Evolutionary conservation across 352 stramenopile genomes (phyloP).

Genomic region (Hyaloperonospora brassicae): DNA sequence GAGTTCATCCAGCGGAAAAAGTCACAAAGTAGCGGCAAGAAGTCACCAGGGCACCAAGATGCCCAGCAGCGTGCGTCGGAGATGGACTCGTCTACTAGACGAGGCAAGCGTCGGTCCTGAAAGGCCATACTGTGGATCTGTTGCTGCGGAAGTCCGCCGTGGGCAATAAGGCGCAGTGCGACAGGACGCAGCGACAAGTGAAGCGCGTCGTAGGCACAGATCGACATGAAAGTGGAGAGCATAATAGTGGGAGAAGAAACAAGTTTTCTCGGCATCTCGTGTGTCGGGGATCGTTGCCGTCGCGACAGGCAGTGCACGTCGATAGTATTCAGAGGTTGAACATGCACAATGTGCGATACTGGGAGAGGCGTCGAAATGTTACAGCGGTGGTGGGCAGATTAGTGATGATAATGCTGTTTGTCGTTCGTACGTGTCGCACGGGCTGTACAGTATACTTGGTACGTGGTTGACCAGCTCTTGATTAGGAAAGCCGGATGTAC

Average conservation of each 20-base stretch:
- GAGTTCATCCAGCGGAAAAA: constrained; percentile 95
- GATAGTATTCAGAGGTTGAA: too few relatives aligned
- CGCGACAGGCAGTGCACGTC: too few relatives aligned
- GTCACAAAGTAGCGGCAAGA: constrained; percentile 39
- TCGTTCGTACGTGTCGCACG: too few relatives aligned
- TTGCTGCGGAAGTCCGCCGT: constrained; percentile 69
- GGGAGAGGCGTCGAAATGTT: too few relatives aligned
- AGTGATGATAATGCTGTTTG: too few relatives aligned
- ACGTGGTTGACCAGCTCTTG: too few relatives aligned
- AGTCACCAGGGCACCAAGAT: constrained; percentile 21
- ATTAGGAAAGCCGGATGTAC: too few relatives aligned
- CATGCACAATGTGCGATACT: too few relatives aligned
- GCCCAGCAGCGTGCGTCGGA: constrained; percentile 23
- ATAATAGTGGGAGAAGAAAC: constrained; percentile 11
- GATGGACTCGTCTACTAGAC: constrained; percentile 41
- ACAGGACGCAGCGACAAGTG: constrained; percentile 15
- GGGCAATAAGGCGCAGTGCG: constrained; percentile 24
- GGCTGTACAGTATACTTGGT: too few relatives aligned
- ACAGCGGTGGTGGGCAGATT: too few relatives aligned
- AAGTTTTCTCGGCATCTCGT: not conserved
- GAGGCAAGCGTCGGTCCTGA: constrained; percentile 50
- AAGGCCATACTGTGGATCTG: constrained; percentile 34
- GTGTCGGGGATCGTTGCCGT: too few relatives aligned
- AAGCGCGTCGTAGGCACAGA: constrained; percentile 18
- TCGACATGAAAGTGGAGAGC: constrained; percentile 5